These are phyloP conservation scores for Trichomonas vaginalis DNA, from an alignment of 208 protist species.

Conservation along the genomic window DNA sequence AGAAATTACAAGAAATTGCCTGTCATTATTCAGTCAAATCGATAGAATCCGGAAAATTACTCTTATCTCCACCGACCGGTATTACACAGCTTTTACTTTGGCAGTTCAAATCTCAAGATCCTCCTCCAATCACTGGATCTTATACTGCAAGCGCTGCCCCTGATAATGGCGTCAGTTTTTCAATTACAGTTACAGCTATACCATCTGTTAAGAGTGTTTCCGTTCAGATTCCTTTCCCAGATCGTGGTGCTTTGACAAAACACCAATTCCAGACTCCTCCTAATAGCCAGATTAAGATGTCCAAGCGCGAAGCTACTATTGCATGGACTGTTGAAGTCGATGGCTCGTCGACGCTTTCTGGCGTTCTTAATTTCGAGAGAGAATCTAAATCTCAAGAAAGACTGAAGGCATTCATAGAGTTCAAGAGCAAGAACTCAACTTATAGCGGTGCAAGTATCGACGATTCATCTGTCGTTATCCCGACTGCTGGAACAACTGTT, in stretches of 20 bases:
- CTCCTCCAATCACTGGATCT: background rate
- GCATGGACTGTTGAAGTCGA: background rate
- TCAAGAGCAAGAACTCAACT: background rate
- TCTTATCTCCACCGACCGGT: background rate
- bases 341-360: background rate
- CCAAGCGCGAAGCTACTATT: background rate
- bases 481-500: background rate
- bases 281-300: background rate
- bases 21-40: background rate
- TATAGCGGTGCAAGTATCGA: background rate
- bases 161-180: background rate
- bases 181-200: background rate
- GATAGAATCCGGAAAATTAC: background rate
- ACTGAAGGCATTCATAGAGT: background rate
- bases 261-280: background rate
- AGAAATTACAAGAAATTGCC: background rate
- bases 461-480: background rate
- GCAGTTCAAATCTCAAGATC: background rate
- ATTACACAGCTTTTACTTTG: background rate
- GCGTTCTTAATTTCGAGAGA: background rate
- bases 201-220: background rate
- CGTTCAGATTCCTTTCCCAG: background rate
- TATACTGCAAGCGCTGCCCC: background rate
- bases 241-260: background rate
- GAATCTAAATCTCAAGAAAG: background rate